Evolutionary conservation across 495 filamentous ascomycete genomes (phyloP).

Genomic region (Elasticomyces elasticus): DNA sequence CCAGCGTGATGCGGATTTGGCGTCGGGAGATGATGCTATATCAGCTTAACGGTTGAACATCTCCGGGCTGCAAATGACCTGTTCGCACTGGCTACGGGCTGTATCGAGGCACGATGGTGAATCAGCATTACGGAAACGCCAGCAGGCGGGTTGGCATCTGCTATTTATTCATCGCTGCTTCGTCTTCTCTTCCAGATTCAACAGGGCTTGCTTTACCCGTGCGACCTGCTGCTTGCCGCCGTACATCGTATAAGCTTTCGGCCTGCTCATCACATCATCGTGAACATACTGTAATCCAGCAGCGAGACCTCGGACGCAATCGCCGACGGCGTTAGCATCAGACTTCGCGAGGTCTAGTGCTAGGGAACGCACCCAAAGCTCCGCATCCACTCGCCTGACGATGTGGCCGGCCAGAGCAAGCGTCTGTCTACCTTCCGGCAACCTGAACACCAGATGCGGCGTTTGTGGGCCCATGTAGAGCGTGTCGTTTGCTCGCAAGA

Average conservation of each 20-base stretch:
- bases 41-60: too few species aligned
- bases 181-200: background rate
- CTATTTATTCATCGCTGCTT: background rate
- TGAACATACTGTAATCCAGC: background rate
- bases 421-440: background rate
- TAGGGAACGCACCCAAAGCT: background rate
- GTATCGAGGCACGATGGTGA: too few species aligned
- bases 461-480: background rate
- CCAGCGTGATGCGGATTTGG: background rate
- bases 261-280: background rate
- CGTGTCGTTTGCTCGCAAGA: background rate
- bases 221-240: background rate
- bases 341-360: background rate
- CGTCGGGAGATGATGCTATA: too few species aligned
- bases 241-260: background rate
- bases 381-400: background rate
- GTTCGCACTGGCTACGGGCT: too few species aligned
- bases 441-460: background rate
- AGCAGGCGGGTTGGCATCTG: too few species aligned
- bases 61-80: too few species aligned
- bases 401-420: background rate
- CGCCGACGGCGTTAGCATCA: background rate
- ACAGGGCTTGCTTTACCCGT: background rate
- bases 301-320: background rate
- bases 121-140: too few species aligned